A percentile compares a stretch with the other conserved stretches of the same genome.
Conservation (phyloP, 2,329 filamentous ascomycete genomes). For the Monosporascus cannonballus region DNA sequence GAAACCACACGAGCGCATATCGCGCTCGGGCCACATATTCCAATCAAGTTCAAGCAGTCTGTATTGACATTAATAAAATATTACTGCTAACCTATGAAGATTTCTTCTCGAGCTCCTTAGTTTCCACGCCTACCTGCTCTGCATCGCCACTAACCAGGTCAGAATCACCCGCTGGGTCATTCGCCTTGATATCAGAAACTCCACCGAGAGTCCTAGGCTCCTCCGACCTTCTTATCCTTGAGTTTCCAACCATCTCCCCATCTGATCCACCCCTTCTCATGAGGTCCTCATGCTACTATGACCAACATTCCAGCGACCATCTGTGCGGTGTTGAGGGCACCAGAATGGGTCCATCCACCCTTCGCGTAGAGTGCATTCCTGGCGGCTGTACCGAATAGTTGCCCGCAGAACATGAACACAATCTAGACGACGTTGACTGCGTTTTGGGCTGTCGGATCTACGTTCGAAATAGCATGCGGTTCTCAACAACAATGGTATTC, state of each 20-base stretch:
- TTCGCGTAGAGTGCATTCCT: conserved; percentile 26
- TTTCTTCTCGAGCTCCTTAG: background rate
- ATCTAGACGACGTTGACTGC: conserved; percentile 32
- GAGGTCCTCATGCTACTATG: conserved; percentile 18
- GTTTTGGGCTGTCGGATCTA: conserved; percentile 26
- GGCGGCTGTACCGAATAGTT: conserved; percentile 26
- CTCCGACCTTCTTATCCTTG: conserved; percentile 8
- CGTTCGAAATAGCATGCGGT: conserved; percentile 23
- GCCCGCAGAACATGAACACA: conserved; percentile 27
- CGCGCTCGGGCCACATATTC: background rate
- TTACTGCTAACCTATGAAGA: too few species aligned
- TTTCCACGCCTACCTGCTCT: background rate
- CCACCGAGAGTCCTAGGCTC: background rate
- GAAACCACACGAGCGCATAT: background rate
- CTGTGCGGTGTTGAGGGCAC: conserved; percentile 25
- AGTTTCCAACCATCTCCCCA: conserved; percentile 27
- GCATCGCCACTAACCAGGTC: conserved; percentile 7
- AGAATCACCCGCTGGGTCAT: background rate
- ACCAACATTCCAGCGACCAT: conserved; percentile 19
- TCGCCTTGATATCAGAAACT: conserved; percentile 9
- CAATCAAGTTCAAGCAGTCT: background rate
- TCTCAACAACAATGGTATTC: conserved; percentile 25
- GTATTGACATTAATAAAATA: background rate
- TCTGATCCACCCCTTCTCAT: conserved; percentile 26
- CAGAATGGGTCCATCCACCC: conserved; percentile 25